Percentiles rank a stretch among this genome's conserved stretches.
These are phyloP conservation scores for Jatropha multifida DNA, from an alignment of 441 rosid species.

Conservation along the genomic window DNA sequence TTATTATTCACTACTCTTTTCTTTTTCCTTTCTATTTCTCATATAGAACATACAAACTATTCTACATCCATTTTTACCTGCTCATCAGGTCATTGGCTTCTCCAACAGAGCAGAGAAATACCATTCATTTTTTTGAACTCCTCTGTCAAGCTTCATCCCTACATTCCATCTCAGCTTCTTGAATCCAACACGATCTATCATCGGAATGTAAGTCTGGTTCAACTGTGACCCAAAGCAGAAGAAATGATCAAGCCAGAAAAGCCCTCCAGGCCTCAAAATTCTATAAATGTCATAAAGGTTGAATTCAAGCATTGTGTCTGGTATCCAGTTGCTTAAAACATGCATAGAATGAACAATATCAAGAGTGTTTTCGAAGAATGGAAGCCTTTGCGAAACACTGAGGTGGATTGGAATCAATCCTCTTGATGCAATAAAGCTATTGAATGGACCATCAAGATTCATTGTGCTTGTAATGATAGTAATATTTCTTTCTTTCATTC, in stretches of 20 bases:
- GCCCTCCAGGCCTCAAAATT: conserved; percentile 55
- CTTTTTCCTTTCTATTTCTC: neutral
- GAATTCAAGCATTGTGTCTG: conserved; percentile 46
- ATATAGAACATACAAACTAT: neutral
- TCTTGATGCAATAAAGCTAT: conserved; percentile 52
- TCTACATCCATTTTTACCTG: neutral
- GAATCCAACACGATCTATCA: conserved; percentile 46
- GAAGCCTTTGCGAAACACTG: conserved; percentile 52
- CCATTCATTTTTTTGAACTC: conserved; percentile 39
- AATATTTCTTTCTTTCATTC: conserved; percentile 55
- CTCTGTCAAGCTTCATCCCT: conserved; percentile 42
- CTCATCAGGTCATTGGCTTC: conserved; percentile 42
- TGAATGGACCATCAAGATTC: conserved; percentile 59
- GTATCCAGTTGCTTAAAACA: conserved; percentile 52
- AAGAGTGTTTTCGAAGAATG: conserved; percentile 54
- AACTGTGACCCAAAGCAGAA: conserved; percentile 50
- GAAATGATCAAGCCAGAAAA: conserved; percentile 60
- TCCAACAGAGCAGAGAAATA: conserved; percentile 52
- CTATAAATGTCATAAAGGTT: conserved; percentile 45
- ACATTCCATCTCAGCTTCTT: conserved; percentile 45
- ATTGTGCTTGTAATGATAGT: conserved; percentile 47
- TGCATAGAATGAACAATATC: conserved; percentile 62
- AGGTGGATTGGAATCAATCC: conserved; percentile 49
- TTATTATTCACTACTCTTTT: neutral
- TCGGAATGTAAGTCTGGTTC: conserved; percentile 41